Conservation (phyloP, 495 filamentous ascomycete species). For the Aspergillus nanangensis region DNA sequence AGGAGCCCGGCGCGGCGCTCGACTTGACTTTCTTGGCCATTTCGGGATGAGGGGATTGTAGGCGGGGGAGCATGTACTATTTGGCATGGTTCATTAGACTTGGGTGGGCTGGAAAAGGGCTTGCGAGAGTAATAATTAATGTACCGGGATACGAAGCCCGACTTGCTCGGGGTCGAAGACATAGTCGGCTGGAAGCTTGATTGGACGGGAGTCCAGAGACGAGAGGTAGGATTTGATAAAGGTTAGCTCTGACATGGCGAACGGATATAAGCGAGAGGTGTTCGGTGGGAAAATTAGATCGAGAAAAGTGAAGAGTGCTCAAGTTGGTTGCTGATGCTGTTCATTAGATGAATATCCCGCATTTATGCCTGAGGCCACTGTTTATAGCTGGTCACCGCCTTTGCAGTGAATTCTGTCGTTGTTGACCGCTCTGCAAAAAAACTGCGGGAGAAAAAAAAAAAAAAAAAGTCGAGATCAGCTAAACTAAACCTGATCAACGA, state of each 20-base stretch:
- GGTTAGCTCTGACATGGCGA: slow-evolving; percentile 73
- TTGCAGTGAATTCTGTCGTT: slow-evolving; percentile 19
- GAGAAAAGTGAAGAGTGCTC: not conserved
- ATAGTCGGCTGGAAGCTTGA: slow-evolving; percentile 78
- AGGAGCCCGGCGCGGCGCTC: slow-evolving; percentile 39
- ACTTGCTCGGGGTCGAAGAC: slow-evolving; percentile 75
- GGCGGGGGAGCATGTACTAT: slow-evolving; percentile 44
- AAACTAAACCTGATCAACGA: slow-evolving; percentile 15
- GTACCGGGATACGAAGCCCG: slow-evolving; percentile 64
- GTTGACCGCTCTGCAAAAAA: slow-evolving; percentile 32
- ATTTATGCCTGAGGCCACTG: slow-evolving; percentile 11
- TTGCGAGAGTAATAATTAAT: slow-evolving; percentile 24
- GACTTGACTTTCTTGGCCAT: slow-evolving; percentile 46
- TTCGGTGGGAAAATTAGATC: not conserved
- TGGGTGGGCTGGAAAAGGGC: slow-evolving; percentile 5
- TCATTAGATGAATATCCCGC: not conserved
- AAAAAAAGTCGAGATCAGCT: slow-evolving; percentile 20
- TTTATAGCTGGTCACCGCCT: slow-evolving; percentile 27
- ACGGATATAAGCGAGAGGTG: not conserved
- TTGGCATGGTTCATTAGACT: slow-evolving; percentile 7
- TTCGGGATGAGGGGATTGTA: slow-evolving; percentile 41
- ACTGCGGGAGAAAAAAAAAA: slow-evolving; percentile 13
- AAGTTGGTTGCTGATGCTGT: not conserved
- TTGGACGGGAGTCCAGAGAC: slow-evolving; percentile 66
- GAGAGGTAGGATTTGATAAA: slow-evolving; percentile 84